These are phyloP conservation scores for Lotmaria passim DNA, from an alignment of 208 protist genomes.

Conservation along the genomic window DNA sequence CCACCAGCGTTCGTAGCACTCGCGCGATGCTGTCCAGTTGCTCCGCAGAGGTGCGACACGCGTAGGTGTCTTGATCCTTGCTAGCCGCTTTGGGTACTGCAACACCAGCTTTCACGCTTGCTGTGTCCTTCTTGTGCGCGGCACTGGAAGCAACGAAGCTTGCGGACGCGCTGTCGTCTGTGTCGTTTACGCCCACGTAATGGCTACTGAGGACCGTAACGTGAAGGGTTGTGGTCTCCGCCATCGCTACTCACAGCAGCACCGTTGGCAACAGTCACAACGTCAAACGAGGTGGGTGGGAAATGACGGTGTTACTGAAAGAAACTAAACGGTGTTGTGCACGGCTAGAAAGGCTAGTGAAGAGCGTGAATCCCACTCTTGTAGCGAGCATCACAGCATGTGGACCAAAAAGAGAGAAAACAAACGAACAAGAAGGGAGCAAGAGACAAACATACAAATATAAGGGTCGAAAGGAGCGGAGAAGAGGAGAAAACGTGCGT, in stretches of 20 bases:
- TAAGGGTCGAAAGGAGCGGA: no score
- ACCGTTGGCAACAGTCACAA: no score
- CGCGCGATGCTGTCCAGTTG: slow-evolving; percentile 37
- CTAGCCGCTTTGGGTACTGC: not conserved
- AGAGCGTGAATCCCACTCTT: no score
- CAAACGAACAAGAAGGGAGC: no score
- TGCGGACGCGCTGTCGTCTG: slow-evolving; percentile 11
- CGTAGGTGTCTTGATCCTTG: slow-evolving; percentile 20
- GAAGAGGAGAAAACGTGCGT: no score
- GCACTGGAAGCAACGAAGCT: not conserved
- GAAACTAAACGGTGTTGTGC: no score
- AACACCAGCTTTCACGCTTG: slow-evolving; percentile 3
- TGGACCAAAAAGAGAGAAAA: no score
- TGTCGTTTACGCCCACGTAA: slow-evolving; percentile 6
- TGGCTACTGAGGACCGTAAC: slow-evolving; percentile 33
- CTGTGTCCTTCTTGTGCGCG: slow-evolving; percentile 1
- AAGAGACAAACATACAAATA: no score
- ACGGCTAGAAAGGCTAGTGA: no score
- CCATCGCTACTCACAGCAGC: not conserved
- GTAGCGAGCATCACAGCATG: no score
- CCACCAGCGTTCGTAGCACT: slow-evolving; percentile 19
- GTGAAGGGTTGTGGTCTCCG: slow-evolving; percentile 25
- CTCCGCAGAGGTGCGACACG: slow-evolving; percentile 22
- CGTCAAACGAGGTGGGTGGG: no score
- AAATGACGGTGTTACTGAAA: no score